Evolutionary conservation across 805 yeast genomes (phyloP), one percentile per base, ranked within the genome.

Genomic region (Candida quercuum): DNA sequence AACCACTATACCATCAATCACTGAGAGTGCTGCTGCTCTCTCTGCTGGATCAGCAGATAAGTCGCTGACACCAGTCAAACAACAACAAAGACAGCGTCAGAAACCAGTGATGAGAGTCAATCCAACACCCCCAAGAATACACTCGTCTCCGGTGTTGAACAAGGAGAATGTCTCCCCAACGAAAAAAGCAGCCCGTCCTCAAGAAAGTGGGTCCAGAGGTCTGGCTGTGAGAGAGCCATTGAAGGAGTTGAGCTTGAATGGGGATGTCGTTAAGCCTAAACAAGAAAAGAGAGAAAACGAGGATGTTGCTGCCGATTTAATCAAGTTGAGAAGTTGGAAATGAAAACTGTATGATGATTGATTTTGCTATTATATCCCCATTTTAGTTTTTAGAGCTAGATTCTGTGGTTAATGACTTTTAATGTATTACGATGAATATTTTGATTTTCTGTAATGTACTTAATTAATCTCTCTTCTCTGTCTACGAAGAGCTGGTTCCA

Each of bases 31-130:
- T n/a, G n/a, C n/a, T n/a, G n/a, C n/a, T n/a, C n/a, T n/a, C n/a
- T n/a, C n/a, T n/a, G n/a, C n/a, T n/a, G 37, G 43, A 44, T 2
- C 50, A 45, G 15, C 18, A 42, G 33, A 31, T 31, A 14, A 37
- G 35, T 14, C 19, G 29, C 3, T 35, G 20, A 35, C 33, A 3
- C 33, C 33, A 29, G 19, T 35, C 8, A 29, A 25, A 21, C 27
- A 19, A 18, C 28, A 18, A 15, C 33, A 40, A 31, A 37, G 43
- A 41, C 38, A 35, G 27, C 35, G 54, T 39, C 45, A 47, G 37
- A 40, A 38, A 33, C 41, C 54, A 39, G 35, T 43, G 1, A 46
- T 47, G 48, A 46, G 40, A 32, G 47, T 47, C 4, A 46, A 43
- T 27, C 49, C 49, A 23, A 24, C 42, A 14, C 50, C 48, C 18